Percentiles rank a stretch among this genome's conserved stretches.
Conservation (phyloP, 495 filamentous ascomycete genomes). For the Penicillium herquei region DNA sequence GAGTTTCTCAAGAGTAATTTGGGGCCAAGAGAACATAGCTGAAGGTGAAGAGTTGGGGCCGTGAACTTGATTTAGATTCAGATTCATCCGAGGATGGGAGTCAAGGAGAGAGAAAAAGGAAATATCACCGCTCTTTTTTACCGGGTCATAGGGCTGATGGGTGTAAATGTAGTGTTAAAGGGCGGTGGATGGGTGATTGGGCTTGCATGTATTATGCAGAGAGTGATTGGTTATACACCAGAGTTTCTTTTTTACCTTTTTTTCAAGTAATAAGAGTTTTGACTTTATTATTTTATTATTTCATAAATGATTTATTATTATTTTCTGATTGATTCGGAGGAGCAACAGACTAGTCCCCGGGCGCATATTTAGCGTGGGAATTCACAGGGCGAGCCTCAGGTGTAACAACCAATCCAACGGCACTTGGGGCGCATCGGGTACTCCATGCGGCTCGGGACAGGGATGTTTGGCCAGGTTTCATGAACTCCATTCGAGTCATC, state of each 20-base stretch:
- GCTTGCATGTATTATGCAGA: neutral
- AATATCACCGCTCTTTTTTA: constrained; percentile 15
- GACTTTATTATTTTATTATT: neutral
- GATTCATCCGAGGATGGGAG: neutral
- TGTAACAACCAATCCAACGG: neutral
- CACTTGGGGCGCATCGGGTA: neutral
- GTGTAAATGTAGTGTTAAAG: constrained; percentile 4
- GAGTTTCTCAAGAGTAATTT: neutral
- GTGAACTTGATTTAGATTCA: neutral
- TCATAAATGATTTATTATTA: neutral
- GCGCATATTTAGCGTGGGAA: constrained; percentile 1
- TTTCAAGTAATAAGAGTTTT: neutral
- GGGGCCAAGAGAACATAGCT: neutral
- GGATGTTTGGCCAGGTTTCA: neutral
- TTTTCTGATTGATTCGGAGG: neutral
- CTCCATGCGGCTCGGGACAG: neutral
- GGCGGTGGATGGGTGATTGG: constrained; percentile 7
- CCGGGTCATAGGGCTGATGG: constrained; percentile 15
- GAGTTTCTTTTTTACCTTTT: neutral
- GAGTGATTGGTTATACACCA: neutral
- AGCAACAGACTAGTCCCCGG: constrained; percentile 4
- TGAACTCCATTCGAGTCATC: neutral
- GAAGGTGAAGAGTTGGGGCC: neutral
- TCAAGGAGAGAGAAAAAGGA: neutral
- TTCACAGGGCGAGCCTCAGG: neutral